Conservation (phyloP, 257 asterid species). For the Lantana camara region DNA sequence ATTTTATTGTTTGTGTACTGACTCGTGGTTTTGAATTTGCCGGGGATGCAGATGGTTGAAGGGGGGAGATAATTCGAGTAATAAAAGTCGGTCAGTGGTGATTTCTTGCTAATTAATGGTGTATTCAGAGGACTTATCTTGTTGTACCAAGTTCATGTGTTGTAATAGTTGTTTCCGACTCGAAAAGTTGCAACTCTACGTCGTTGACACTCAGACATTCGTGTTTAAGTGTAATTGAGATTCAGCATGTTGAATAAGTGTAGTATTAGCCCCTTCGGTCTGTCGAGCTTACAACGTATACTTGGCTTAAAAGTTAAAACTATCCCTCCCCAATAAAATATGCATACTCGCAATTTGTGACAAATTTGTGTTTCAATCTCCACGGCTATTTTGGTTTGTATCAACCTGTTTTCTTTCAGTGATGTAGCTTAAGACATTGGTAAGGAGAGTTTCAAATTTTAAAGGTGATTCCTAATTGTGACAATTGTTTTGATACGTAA, state of each 20-base stretch:
- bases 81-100: constrained; percentile 22
- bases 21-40: neutral
- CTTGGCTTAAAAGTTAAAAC: neutral
- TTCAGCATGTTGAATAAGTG: constrained; percentile 31
- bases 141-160: constrained; percentile 27
- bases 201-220: constrained; percentile 17
- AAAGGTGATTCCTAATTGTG: no score
- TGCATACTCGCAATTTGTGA: no score
- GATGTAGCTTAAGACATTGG: no score
- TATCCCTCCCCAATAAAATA: no score
- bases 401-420: no score
- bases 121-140: constrained; percentile 17
- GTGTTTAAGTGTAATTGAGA: neutral
- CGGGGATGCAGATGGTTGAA: constrained; percentile 55
- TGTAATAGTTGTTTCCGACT: constrained; percentile 13
- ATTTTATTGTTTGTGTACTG: no score
- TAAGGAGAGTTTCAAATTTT: no score
- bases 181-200: constrained; percentile 9
- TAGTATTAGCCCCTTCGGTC: neutral
- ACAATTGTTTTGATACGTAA: no score
- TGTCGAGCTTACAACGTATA: neutral
- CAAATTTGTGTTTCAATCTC: no score
- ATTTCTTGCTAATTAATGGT: constrained; percentile 15
- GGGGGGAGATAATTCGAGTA: constrained; percentile 29
- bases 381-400: no score